A percentile compares a stretch with the other conserved stretches of the same genome.
Evolutionary conservation across 2,329 filamentous ascomycete species (phyloP).

Genomic region (Cladophialophora psammophila): DNA sequence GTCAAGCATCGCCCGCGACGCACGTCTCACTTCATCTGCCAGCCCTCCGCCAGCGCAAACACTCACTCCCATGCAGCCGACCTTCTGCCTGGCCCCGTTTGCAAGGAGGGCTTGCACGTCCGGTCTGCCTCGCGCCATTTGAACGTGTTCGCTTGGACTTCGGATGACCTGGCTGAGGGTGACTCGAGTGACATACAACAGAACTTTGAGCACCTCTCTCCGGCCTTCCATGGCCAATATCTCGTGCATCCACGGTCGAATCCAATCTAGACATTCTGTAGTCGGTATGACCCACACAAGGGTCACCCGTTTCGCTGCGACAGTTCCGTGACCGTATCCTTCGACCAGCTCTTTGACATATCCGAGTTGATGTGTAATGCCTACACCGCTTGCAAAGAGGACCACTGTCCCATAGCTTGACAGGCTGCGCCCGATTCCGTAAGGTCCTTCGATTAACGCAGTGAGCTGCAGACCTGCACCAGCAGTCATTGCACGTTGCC

Average conservation of each 20-base stretch:
- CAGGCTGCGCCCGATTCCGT: conserved; percentile 81
- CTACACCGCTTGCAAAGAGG: conserved; percentile 89
- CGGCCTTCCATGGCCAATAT: conserved; percentile 82
- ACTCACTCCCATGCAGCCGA: conserved; percentile 87
- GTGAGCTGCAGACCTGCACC: conserved; percentile 66
- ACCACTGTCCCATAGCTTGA: conserved; percentile 92
- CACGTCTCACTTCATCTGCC: conserved; percentile 76
- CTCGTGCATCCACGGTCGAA: conserved; percentile 80
- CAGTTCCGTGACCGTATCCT: conserved; percentile 72
- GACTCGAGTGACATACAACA: conserved; percentile 89
- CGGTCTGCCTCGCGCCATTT: conserved; percentile 90
- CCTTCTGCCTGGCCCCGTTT: conserved; percentile 80
- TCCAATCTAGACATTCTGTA: conserved; percentile 89
- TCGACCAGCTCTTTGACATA: conserved; percentile 80
- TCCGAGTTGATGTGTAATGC: conserved; percentile 93
- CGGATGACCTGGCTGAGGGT: conserved; percentile 82
- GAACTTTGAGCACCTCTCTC: conserved; percentile 81
- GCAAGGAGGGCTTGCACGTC: conserved; percentile 80
- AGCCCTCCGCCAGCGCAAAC: conserved; percentile 79
- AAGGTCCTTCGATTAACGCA: conserved; percentile 88
- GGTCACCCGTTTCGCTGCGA: conserved; percentile 80
- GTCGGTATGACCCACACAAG: conserved; percentile 94
- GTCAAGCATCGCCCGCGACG: conserved; percentile 69
- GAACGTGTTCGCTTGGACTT: conserved; percentile 78
- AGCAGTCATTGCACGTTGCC: conserved; percentile 67